phyloP scores from a whole-genome alignment of 768 basidiomycete species.

The Hypholoma fasciculare region DNA sequence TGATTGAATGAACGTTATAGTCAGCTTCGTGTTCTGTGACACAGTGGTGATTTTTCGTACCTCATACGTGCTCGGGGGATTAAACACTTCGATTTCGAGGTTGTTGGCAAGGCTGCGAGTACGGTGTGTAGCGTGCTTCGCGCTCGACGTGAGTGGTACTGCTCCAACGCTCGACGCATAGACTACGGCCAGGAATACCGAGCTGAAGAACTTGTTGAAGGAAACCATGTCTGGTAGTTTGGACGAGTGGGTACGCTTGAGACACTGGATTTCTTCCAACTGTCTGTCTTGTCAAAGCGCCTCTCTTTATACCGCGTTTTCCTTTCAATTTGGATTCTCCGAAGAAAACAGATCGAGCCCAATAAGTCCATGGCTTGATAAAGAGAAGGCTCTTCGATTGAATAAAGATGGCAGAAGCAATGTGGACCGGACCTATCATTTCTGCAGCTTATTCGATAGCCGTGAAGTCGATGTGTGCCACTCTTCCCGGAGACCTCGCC shows the following conservation, averaged over 20 bases:
- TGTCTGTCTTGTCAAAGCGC: neutral
- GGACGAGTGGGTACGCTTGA: neutral
- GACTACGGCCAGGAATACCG: conserved; percentile 25
- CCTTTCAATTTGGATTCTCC: neutral
- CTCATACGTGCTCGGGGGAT: conserved; percentile 36
- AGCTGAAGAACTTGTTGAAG: conserved; percentile 29
- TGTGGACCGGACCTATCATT: neutral
- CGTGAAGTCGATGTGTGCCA: neutral
- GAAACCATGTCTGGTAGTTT: conserved; percentile 16
- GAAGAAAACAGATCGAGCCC: too few species aligned
- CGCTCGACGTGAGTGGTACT: conserved; percentile 24
- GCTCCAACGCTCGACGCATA: conserved; percentile 27
- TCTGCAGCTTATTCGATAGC: neutral
- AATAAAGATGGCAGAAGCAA: neutral
- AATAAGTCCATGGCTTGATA: neutral
- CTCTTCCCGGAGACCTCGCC: neutral
- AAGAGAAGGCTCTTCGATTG: neutral
- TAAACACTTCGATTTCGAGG: conserved; percentile 32
- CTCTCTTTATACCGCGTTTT: conserved; percentile 4
- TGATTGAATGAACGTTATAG: conserved; percentile 5
- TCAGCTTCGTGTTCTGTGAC: too few species aligned
- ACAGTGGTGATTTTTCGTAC: conserved; percentile 13
- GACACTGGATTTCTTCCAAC: neutral
- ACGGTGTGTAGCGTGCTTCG: conserved; percentile 33
- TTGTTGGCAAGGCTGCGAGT: conserved; percentile 27